Evolutionary conservation across 2,329 filamentous ascomycete species (phyloP).

Genomic region (Knufia petricola): DNA sequence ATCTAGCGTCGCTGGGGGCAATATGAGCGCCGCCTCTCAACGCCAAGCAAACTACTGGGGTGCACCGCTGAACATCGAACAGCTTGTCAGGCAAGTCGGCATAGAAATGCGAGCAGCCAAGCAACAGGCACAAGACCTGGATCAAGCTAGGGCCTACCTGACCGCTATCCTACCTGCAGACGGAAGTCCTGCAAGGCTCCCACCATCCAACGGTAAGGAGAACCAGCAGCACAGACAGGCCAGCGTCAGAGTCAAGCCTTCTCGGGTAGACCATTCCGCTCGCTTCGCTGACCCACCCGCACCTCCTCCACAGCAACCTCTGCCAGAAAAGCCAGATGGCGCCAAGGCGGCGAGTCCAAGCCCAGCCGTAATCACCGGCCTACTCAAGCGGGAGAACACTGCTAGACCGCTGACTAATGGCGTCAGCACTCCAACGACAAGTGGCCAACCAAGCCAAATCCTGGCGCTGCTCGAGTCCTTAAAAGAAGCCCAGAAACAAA

Average conservation of each 20-base stretch:
- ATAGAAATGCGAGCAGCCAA: conserved; percentile 83
- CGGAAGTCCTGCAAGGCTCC: conserved; percentile 36
- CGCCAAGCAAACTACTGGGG: conserved; percentile 74
- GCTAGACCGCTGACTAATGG: conserved; percentile 55
- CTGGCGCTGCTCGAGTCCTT: conserved; percentile 76
- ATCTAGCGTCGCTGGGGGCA: conserved; percentile 46
- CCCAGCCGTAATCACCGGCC: conserved; percentile 40
- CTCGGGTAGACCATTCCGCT: conserved; percentile 64
- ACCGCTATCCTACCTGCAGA: conserved; percentile 67
- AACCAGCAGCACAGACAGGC: conserved; percentile 33
- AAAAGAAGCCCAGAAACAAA: conserved; percentile 71
- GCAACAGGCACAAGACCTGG: conserved; percentile 76
- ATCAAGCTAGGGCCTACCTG: conserved; percentile 72
- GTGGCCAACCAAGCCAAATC: conserved; percentile 61
- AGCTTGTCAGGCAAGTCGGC: conserved; percentile 86
- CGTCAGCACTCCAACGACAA: conserved; percentile 34
- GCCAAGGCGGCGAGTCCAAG: conserved; percentile 39
- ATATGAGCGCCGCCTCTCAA: conserved; percentile 53
- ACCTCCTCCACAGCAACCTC: conserved; percentile 81
- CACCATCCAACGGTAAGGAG: conserved; percentile 38
- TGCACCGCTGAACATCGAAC: conserved; percentile 82
- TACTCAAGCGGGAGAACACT: conserved; percentile 65
- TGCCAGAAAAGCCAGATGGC: conserved; percentile 84
- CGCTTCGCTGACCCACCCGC: conserved; percentile 89
- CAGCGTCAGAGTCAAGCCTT: conserved; percentile 38